These are phyloP conservation scores for Cyberlindnera sargentensis DNA, from an alignment of 805 yeast genomes.

Conservation along the genomic window DNA sequence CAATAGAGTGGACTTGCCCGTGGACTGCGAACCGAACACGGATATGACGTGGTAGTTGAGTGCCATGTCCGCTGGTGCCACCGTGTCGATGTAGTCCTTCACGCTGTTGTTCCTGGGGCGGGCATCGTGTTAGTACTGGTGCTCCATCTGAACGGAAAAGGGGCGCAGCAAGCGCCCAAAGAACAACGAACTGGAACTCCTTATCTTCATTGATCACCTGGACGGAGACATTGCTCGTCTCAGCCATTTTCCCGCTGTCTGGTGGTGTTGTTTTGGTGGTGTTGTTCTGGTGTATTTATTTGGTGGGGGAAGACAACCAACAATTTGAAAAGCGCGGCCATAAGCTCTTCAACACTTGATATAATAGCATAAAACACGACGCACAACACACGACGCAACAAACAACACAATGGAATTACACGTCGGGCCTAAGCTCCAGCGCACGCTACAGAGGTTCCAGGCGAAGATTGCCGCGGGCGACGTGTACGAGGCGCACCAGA, in stretches of 20 bases:
- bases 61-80: conserved; percentile 41
- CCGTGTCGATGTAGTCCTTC: conserved; percentile 25
- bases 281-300: neutral
- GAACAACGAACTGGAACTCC: conserved; percentile 30
- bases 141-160: neutral
- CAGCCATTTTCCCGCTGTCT: neutral
- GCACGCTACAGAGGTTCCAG: conserved; percentile 60
- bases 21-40: conserved; percentile 95
- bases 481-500: conserved; percentile 94
- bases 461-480: conserved; percentile 64
- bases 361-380: neutral
- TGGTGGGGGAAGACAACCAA: neutral
- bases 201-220: conserved; percentile 51
- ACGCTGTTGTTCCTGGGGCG: conserved; percentile 5
- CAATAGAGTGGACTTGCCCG: conserved; percentile 91
- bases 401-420: neutral
- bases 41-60: conserved; percentile 83
- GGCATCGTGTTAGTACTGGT: neutral
- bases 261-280: neutral
- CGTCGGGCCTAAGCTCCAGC: conserved; percentile 37
- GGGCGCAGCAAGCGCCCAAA: neutral
- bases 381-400: neutral
- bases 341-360: no score
- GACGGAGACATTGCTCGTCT: conserved; percentile 26
- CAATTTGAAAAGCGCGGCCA: no score